phyloP scores from a whole-genome alignment of 2,329 filamentous ascomycete genomes.

The Cadophora malorum region DNA sequence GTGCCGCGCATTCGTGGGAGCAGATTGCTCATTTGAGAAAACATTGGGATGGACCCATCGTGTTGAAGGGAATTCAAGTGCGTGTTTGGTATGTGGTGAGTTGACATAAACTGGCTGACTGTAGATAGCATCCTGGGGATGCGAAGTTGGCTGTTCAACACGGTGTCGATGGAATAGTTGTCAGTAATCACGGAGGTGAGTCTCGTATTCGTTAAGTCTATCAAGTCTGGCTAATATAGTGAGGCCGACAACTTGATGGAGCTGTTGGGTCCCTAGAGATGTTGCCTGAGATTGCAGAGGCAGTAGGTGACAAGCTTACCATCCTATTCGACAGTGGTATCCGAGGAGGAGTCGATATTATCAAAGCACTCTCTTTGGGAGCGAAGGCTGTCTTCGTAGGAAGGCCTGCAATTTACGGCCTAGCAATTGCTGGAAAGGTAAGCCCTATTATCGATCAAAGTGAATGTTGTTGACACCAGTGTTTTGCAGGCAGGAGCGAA shows the following conservation, averaged over 20 bases:
- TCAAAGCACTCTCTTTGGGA: constrained; percentile 62
- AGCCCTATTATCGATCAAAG: not conserved
- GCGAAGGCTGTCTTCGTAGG: constrained; percentile 64
- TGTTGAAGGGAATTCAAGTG: constrained; percentile 63
- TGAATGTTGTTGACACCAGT: not conserved
- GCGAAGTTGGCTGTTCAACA: constrained; percentile 52
- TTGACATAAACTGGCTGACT: not conserved
- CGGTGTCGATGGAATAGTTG: constrained; percentile 58
- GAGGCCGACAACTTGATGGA: constrained; percentile 61
- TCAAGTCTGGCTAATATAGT: not conserved
- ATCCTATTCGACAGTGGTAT: constrained; percentile 68
- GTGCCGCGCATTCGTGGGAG: constrained; percentile 63
- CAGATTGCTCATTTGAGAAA: constrained; percentile 63
- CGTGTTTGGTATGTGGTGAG: not conserved
- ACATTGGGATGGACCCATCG: constrained; percentile 69
- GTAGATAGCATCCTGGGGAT: constrained; percentile 51
- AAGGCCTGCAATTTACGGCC: constrained; percentile 63
- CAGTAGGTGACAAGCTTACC: constrained; percentile 63
- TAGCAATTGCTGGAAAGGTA: constrained; percentile 58
- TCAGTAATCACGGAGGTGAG: constrained; percentile 65
- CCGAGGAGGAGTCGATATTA: constrained; percentile 60
- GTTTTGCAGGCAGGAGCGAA: constrained; percentile 53
- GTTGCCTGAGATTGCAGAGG: constrained; percentile 65
- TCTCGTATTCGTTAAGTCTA: constrained; percentile 23
- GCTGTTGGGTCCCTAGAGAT: constrained; percentile 61